Evolutionary conservation across 176 grass and related monocot genomes (phyloP), one percentile per base, ranked within the genome.

Genomic region (Otatea glauca): DNA sequence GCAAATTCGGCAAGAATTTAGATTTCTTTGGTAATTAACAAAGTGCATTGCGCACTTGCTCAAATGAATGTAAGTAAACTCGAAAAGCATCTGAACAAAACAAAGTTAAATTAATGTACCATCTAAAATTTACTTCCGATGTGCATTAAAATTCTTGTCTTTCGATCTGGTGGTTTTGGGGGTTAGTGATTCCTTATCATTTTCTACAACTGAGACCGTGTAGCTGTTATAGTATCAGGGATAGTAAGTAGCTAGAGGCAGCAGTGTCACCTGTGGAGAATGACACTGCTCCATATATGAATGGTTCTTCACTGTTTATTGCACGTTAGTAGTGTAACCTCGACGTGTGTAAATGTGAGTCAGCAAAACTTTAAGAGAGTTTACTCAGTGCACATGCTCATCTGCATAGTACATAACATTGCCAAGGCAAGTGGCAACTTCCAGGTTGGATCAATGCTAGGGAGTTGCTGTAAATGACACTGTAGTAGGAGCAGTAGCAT

Each of bases 361-460:
- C 32, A 42, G 21, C 34, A 23, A 38, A 77, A 68, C 68, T 67
- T 73, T 32, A 74, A 83, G 60, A 41, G 23, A 35, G 47, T 81
- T 89, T 45, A 89, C 43, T 76, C 13, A 20, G 44, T 8, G 20
- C 68, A 68, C 68, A 66, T 70, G 63, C 68, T 79, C 61, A 69
- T 67, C 74, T 63, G 74, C 47, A 79, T 37, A 21, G 17, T 69
- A 17, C 29, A n/a, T n/a, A n/a, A n/a, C n/a, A 68, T 39, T 17
- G 71, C 65, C 63, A 37, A 59, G 41, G 63, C 68, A 41, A 47
- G 29, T 62, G 41, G 32, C 11, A 63, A 15, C 37, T 21, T 74
- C 54, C 75, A 48, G 14, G 23, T 74, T 83, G 62, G 65, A 65
- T 79, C 23, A 67, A 67, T 66, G 50, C 35, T 74, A 13, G 23